phyloP scores from a whole-genome alignment of 495 filamentous ascomycete genomes.

The Aspergillus bertholletiae region DNA sequence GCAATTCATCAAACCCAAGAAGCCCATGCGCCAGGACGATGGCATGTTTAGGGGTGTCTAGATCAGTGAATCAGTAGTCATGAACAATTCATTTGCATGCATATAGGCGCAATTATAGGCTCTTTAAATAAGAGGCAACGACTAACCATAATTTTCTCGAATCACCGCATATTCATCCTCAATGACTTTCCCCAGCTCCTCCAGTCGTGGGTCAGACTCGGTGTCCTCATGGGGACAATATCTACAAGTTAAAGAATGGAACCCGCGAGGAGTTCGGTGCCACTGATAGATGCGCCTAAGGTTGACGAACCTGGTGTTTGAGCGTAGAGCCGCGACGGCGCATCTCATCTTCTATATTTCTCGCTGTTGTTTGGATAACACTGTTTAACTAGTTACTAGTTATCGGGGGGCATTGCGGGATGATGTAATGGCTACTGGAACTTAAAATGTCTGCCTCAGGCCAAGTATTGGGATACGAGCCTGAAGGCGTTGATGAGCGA shows the following conservation, averaged over 20 bases:
- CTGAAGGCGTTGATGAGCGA: too few species aligned
- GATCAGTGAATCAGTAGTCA: background rate
- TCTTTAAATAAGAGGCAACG: background rate
- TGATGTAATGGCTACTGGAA: background rate
- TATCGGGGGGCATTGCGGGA: background rate
- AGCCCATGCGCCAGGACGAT: slow-evolving; percentile 88
- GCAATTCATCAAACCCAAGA: slow-evolving; percentile 84
- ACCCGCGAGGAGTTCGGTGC: slow-evolving; percentile 6
- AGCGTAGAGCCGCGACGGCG: slow-evolving; percentile 8
- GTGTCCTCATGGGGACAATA: slow-evolving; percentile 7
- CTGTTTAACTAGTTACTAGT: too few species aligned
- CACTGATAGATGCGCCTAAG: background rate
- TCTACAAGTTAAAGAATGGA: slow-evolving; percentile 8
- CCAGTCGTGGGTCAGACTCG: slow-evolving; percentile 53
- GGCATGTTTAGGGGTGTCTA: slow-evolving; percentile 63
- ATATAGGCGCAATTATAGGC: background rate
- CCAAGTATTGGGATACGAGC: too few species aligned
- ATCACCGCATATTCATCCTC: slow-evolving; percentile 73
- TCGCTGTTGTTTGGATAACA: background rate
- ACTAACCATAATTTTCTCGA: slow-evolving; percentile 64
- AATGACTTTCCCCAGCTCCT: slow-evolving; percentile 64
- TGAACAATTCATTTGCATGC: background rate
- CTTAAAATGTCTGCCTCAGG: background rate
- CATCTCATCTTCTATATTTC: slow-evolving; percentile 16
- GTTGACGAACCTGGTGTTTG: background rate